Conservation (phyloP, 2,329 filamentous ascomycete species). For the Mycosphaerella sp. region DNA sequence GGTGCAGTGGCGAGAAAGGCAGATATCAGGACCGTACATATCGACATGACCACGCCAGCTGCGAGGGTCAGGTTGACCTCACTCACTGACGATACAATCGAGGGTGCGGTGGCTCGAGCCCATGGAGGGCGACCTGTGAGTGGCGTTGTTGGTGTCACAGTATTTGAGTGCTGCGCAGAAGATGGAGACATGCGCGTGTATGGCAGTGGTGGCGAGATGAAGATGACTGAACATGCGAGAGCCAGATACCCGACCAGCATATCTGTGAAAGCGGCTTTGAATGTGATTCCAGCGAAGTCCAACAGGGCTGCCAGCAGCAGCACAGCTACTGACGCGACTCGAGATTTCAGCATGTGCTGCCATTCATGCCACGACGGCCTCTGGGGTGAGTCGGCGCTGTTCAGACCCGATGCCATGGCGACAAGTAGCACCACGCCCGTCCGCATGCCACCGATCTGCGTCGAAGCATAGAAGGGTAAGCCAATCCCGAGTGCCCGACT, state of each 20-base stretch:
- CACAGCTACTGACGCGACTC: constrained; percentile 34
- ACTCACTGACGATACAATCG: constrained; percentile 35
- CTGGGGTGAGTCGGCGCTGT: constrained; percentile 24
- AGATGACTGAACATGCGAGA: constrained; percentile 39
- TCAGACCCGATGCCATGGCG: constrained; percentile 42
- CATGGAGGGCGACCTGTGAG: constrained; percentile 19
- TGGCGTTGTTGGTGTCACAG: constrained; percentile 10
- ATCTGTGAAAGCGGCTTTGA: constrained; percentile 23
- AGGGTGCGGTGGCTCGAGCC: constrained; percentile 20
- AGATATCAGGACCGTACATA: constrained; percentile 35
- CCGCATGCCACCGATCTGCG: constrained; percentile 50
- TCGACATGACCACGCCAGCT: constrained; percentile 35
- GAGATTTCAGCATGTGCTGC: constrained; percentile 34
- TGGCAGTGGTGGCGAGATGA: constrained; percentile 46
- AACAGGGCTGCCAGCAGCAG: constrained; percentile 32
- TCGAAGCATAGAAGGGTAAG: constrained; percentile 51
- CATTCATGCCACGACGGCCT: constrained; percentile 20
- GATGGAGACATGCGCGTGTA: constrained; percentile 3
- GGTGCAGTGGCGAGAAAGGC: constrained; percentile 32
- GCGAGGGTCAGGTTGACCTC: constrained; percentile 40
- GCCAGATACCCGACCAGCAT: constrained; percentile 44
- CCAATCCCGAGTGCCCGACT: constrained; percentile 25
- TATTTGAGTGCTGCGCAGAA: constrained; percentile 4
- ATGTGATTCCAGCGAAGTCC: constrained; percentile 33
- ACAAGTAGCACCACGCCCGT: constrained; percentile 48